These are phyloP conservation scores for Colletotrichum agaves DNA, from an alignment of 2,329 filamentous ascomycete genomes.

Conservation along the genomic window DNA sequence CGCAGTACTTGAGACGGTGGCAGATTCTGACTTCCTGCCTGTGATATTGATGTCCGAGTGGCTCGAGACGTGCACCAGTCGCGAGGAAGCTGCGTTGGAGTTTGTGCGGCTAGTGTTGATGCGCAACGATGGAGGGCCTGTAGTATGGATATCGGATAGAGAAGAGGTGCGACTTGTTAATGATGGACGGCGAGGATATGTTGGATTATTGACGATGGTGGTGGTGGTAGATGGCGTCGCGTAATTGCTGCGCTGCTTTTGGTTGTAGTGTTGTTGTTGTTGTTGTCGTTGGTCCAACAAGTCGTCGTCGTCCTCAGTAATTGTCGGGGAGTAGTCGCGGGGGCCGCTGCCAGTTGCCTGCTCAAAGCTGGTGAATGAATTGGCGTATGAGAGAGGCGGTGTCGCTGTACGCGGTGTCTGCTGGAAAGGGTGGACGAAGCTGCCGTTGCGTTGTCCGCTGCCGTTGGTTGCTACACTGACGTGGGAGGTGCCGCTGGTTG, in stretches of 20 bases:
- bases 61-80: constrained; percentile 56
- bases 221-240: constrained; percentile 39
- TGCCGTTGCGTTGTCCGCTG: constrained; percentile 58
- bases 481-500: constrained; percentile 68
- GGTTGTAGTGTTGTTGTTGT: constrained; percentile 15
- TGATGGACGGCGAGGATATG: constrained; percentile 48
- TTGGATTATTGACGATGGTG: constrained; percentile 44
- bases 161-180: constrained; percentile 53
- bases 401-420: constrained; percentile 71
- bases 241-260: constrained; percentile 34
- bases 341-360: constrained; percentile 38
- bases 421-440: constrained; percentile 73
- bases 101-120: constrained; percentile 51
- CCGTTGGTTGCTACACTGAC: constrained; percentile 65
- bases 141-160: constrained; percentile 48
- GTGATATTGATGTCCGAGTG: constrained; percentile 60
- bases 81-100: constrained; percentile 45
- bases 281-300: constrained; percentile 34
- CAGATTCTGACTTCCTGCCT: constrained; percentile 40
- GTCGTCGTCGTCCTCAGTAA: constrained; percentile 63
- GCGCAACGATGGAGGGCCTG: constrained; percentile 47
- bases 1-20: constrained; percentile 42
- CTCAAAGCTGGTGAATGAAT: constrained; percentile 64
- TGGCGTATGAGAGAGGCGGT: constrained; percentile 68
- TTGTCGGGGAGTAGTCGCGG: constrained; percentile 66